phyloP scores from a whole-genome alignment of 2,329 filamentous ascomycete species.

The Monosporascus sp. region DNA sequence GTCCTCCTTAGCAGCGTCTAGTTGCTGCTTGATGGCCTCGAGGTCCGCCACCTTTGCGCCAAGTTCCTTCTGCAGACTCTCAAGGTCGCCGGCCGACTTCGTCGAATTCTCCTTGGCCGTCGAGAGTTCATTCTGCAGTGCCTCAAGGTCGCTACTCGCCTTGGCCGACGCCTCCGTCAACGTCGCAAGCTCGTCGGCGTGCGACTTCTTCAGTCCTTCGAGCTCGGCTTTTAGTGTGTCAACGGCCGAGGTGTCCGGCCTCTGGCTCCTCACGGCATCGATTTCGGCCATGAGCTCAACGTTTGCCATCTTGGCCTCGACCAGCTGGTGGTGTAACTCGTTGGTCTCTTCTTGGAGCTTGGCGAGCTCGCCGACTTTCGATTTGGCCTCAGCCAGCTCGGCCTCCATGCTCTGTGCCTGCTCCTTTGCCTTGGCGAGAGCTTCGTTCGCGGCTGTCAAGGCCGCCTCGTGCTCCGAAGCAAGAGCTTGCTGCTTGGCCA shows the following conservation, averaged over 20 bases:
- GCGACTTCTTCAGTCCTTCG: conserved; percentile 39
- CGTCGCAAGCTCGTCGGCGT: conserved; percentile 38
- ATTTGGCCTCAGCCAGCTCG: conserved; percentile 30
- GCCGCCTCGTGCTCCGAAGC: conserved; percentile 27
- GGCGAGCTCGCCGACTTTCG: conserved; percentile 30
- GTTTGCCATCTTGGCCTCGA: conserved; percentile 55
- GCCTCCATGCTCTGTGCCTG: conserved; percentile 24
- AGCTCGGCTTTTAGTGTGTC: conserved; percentile 49
- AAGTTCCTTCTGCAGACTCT: conserved; percentile 23
- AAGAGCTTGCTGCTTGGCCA: conserved; percentile 25
- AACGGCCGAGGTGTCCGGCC: conserved; percentile 48
- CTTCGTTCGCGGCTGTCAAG: conserved; percentile 28
- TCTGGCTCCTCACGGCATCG: conserved; percentile 51
- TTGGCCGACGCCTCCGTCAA: conserved; percentile 14
- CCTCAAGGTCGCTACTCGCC: conserved; percentile 19
- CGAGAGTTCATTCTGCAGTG: conserved; percentile 27
- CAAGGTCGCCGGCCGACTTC: conserved; percentile 22
- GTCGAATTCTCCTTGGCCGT: conserved; percentile 29
- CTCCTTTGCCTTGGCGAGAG: conserved; percentile 24
- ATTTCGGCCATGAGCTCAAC: conserved; percentile 55
- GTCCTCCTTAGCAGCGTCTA: conserved; percentile 32
- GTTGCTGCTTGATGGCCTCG: conserved; percentile 35
- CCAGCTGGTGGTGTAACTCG: conserved; percentile 47
- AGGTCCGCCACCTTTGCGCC: conserved; percentile 25
- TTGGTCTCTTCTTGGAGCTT: conserved; percentile 43